Percentiles rank a stretch among this genome's conserved stretches.
These are phyloP conservation scores for Cucurbita moschata DNA, from an alignment of 306 rosid species.

Conservation along the genomic window DNA sequence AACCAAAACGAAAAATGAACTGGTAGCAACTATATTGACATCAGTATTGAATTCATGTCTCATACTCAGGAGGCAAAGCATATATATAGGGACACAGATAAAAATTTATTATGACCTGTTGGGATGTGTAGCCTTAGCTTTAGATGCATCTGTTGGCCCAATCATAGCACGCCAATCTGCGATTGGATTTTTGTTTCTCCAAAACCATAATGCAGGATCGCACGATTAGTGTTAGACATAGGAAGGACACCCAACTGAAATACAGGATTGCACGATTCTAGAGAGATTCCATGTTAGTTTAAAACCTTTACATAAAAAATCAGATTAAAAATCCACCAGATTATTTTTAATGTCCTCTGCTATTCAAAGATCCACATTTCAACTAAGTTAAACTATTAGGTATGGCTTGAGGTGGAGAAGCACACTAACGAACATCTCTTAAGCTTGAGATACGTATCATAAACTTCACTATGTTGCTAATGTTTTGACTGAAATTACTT, in stretches of 20 bases:
- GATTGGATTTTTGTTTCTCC: slow-evolving; percentile 71
- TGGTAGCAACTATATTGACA: background rate
- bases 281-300: background rate
- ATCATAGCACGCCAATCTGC: slow-evolving; percentile 82
- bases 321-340: background rate
- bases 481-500: background rate
- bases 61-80: slow-evolving; percentile 1
- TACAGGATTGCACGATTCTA: slow-evolving; percentile 1
- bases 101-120: slow-evolving; percentile 39
- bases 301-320: background rate
- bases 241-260: slow-evolving; percentile 5
- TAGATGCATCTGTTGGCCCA: slow-evolving; percentile 82
- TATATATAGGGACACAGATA: slow-evolving; percentile 4
- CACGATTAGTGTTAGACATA: slow-evolving; percentile 14
- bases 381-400: background rate
- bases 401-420: background rate
- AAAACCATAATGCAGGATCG: slow-evolving; percentile 66
- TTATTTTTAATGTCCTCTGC: background rate
- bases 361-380: background rate
- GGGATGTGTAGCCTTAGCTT: slow-evolving; percentile 78
- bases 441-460: background rate
- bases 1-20: slow-evolving; percentile 8
- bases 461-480: background rate
- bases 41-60: slow-evolving; percentile 1
- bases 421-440: background rate